Percentiles rank a stretch among this genome's conserved stretches.
Evolutionary conservation across 139 green algal genomes (phyloP).

Genomic region (Chlamydomonas sphaeroides): DNA sequence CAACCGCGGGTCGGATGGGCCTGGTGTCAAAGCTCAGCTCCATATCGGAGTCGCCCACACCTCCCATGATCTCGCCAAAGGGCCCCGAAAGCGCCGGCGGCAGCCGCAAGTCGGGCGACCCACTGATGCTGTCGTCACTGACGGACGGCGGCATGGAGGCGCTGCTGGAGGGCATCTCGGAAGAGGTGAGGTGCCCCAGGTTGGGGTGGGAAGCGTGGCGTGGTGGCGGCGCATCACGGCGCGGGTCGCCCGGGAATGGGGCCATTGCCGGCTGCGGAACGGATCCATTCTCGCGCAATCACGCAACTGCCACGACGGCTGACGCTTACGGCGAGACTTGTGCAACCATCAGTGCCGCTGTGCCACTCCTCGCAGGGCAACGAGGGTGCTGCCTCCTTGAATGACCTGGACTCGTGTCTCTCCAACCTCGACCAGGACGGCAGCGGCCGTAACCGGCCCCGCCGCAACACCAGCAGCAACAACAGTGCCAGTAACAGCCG

Average conservation of each 20-base stretch:
- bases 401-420: conserved; percentile 3
- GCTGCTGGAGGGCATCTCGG: not conserved
- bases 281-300: too few relatives aligned
- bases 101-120: not conserved
- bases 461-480: not conserved
- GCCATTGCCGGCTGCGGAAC: too few relatives aligned
- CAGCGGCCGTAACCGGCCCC: not conserved
- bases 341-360: too few relatives aligned
- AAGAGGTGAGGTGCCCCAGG: not conserved
- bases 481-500: not conserved
- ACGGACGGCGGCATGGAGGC: not conserved
- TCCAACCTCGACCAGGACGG: conserved; percentile 18
- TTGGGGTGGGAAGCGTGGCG: not conserved
- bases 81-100: not conserved
- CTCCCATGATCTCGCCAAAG: not conserved
- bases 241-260: too few relatives aligned
- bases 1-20: too few relatives aligned
- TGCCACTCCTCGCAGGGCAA: too few relatives aligned
- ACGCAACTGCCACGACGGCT: too few relatives aligned
- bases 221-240: not conserved
- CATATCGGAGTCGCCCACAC: conserved; percentile 21
- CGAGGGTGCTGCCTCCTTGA: not conserved
- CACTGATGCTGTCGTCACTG: not conserved
- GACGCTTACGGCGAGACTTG: too few relatives aligned
- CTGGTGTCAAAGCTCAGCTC: conserved; percentile 15